Base-by-base conservation (phyloP, 257 asterid genomes). In the Nicotiana paniculata region DNA sequence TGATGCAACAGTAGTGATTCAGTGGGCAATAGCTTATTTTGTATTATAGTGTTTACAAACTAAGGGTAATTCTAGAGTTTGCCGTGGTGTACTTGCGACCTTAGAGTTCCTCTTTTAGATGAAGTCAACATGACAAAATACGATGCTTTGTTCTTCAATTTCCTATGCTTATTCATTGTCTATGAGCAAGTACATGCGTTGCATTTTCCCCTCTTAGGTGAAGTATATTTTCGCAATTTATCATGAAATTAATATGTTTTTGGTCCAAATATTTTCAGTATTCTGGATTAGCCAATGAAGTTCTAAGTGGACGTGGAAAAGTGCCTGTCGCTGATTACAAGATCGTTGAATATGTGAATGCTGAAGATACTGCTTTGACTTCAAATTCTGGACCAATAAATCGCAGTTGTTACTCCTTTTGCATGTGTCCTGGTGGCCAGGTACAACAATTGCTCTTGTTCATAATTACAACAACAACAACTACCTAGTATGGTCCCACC, bases 371-470 rank as follows among this genome's bases (percentile, higher is more conserved):
- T 81, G 79, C 80, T 57, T 64, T 77, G 81, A 51, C 87, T 58
- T 82, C 89, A 24, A 81, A 76, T 84, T 81, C 77, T 81, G 91
- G 84, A 68, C 88, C 87, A 80, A 80, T 74, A 51, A 83, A 69
- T 78, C 95, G 92, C 48, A 90, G 94, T 78, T 94, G 98, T 88
- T 96, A 96, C 90, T 96, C 99, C 74, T 96, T 96, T 86, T 96
- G 99, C 92, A 96, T 96, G 99, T 96, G 99, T 86, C 99, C 99
- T 55, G 99, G 99, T 39, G 99, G 99, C 80, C 98, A 96, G 98
- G 99, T 93, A 90, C 24, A 39, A 9, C 48, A 35, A 58, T 51
- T 28, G 15, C 79, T 26, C 24, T 21, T 21, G 24, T 21, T 21
- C 24, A 21, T 21, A 21, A 21, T 21, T 21, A 21, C 24, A 21